Evolutionary conservation across 2,329 filamentous ascomycete genomes (phyloP).

Genomic region (Aspergillus oerlinghausenensis): DNA sequence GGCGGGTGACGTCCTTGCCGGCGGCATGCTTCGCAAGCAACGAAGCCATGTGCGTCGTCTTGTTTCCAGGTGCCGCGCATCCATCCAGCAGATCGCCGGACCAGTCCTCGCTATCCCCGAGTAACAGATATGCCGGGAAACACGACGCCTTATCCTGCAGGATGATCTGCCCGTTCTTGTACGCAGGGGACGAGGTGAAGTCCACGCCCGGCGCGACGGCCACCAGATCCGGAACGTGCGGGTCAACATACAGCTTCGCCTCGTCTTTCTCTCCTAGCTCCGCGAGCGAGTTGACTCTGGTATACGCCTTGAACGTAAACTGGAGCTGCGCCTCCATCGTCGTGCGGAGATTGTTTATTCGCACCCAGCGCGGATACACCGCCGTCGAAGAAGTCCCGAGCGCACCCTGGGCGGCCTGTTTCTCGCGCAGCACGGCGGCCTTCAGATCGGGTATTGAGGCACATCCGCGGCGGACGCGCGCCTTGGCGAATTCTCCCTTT

Average conservation of each 20-base stretch:
- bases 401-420: slow-evolving; percentile 44
- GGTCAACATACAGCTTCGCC: slow-evolving; percentile 62
- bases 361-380: slow-evolving; percentile 80
- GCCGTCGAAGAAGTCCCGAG: slow-evolving; percentile 17
- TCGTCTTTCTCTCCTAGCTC: slow-evolving; percentile 49
- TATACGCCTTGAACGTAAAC: slow-evolving; percentile 66
- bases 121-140: slow-evolving; percentile 84
- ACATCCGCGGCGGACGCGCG: slow-evolving; percentile 67
- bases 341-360: slow-evolving; percentile 75
- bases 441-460: slow-evolving; percentile 62
- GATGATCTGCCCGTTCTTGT: slow-evolving; percentile 72
- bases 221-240: slow-evolving; percentile 75
- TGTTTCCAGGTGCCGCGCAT: slow-evolving; percentile 93
- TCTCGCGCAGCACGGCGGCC: slow-evolving; percentile 29
- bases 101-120: slow-evolving; percentile 47
- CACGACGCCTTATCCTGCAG: slow-evolving; percentile 96
- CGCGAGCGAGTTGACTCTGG: slow-evolving; percentile 51
- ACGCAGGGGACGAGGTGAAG: slow-evolving; percentile 68
- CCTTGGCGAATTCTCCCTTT: slow-evolving; percentile 74
- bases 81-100: slow-evolving; percentile 78
- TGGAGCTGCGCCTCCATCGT: slow-evolving; percentile 67
- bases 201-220: slow-evolving; percentile 70
- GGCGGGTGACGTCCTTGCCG: slow-evolving; percentile 25
- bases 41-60: slow-evolving; percentile 88
- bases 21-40: slow-evolving; percentile 48